Base-by-base conservation (phyloP, 2,329 filamentous ascomycete genomes). In the Emergomyces pasteurianus region DNA sequence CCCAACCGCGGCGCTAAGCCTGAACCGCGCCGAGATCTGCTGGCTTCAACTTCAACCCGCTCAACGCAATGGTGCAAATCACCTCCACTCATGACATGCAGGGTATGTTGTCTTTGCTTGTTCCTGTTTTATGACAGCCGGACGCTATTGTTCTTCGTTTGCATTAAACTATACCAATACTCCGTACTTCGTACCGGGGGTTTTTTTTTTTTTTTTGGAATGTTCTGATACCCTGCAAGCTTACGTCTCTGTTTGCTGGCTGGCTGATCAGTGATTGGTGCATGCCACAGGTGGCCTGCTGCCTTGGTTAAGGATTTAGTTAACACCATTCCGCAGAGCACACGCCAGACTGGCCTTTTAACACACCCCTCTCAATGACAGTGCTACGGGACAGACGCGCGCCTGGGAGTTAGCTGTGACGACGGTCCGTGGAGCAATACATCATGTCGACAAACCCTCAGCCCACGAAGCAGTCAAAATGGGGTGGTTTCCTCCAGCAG, bases 401-500 rank as follows among this genome's bases (percentile, higher is more conserved):
- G 23, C 55, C 8, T 57, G 26, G 55, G 55, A 57, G 40, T 21
- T 57, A 57, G 40, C 16, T 31, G 14, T 57, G 54, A 57, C 14
- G 40, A n/a, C 40, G 26, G 38, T 57, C 14, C n/a, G 55, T 34
- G 55, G 26, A 55, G 53, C 60, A 63, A 52, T 34, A 49, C n/a
- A 58, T 42, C 38, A 59, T 64, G 61, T 59, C 64, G 43, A 43
- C 42, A 56, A 58, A 63, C 58, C 10, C 61, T 28, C 58, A 63
- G 59, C 52, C 61, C 40, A 38, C 55, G 28, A 53, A 63, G 34
- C 16, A 81, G 63, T 82, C 83, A 58, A 82, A 83, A 84, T 91
- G 88, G 88, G 88, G 87, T 53, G 85, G 85, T 38, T 87, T 96
- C 71, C 81, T 96, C 63, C 89, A 91, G 65, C 90, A 92, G 74